Base-by-base conservation (phyloP, 495 filamentous ascomycete species). In the Aspergillus heteromorphus region DNA sequence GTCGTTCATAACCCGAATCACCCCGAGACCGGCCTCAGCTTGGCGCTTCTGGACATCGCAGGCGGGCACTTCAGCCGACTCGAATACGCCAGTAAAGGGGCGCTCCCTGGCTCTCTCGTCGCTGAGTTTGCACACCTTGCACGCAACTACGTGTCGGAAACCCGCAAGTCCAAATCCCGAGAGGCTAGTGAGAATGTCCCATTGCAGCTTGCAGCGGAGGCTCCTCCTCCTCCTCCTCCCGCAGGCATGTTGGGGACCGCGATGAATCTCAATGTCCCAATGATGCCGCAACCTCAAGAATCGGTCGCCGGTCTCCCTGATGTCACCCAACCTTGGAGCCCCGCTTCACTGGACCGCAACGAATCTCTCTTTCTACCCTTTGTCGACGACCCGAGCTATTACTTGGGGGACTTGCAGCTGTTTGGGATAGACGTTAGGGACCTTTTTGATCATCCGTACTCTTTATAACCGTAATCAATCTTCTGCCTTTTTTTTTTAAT, bases 1-100 rank as follows among this genome's bases (percentile, higher is more conserved):
- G 66, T 73, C 2, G 60, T 73, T 21, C 64, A 70, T 43, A 69
- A 72, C 45, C 64, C 64, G 3, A 58, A 53, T 27, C 64, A 69
- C 45, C 51, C 56, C 23, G 66, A 69, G 36, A 68, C 68, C 0
- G 57, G 38, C 17, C 60, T 59, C 9, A 73, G 67, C 45, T 40
- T 73, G 9, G 64, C 64, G 20, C 58, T 73, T 18, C 59, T 73
- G 0, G 67, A 68, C 42, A 63, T 69, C 31, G 65, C 60, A 11
- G 64, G 65, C 16, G 67, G 65, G 0, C 66, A 70, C 45, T 72
- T 70, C 45, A 63, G 65, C 30, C 57, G 65, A 9, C 50, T 72
- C 8, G 66, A 70, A 40, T 68, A 65, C 21, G 67, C 65, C 25
- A 65, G 63, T 17, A 62, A 62, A 11, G 69, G 67, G 0, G 57